Evolutionary conservation across 192 early-diverging fungal species (phyloP).

Genomic region (Rhizophagus prolifer): DNA sequence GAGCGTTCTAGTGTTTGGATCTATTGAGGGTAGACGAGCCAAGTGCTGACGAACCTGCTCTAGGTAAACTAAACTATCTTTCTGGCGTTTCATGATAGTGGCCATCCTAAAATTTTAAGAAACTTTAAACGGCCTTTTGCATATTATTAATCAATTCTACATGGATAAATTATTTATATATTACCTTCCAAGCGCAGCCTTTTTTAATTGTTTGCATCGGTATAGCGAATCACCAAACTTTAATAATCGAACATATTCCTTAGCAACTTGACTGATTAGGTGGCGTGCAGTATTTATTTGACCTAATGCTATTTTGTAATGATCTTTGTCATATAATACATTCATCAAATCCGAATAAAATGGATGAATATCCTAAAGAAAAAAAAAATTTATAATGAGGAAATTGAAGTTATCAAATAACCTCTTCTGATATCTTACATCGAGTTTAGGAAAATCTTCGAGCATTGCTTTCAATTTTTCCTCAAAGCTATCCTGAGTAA

Average conservation of each 20-base stretch:
- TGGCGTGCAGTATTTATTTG: constrained; percentile 98
- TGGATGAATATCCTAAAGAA: constrained; percentile 91
- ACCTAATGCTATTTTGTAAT: constrained; percentile 98
- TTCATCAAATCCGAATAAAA: constrained; percentile 99
- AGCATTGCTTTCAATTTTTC: constrained; percentile 94
- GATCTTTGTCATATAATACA: constrained; percentile 99
- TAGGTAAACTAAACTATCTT: constrained; percentile 93
- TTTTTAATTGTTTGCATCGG: constrained; percentile 98
- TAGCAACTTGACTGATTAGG: constrained; percentile 94
- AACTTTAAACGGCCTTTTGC: background rate
- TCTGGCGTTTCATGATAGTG: constrained; percentile 98
- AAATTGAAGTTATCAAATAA: background rate
- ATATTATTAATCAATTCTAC: background rate
- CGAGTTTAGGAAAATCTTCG: constrained; percentile 95
- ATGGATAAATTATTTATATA: background rate
- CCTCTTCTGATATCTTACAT: constrained; percentile 55
- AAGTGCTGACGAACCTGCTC: constrained; percentile 99
- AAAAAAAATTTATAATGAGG: background rate
- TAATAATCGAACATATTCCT: constrained; percentile 94
- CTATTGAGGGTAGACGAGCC: constrained; percentile 96
- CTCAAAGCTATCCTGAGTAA: constrained; percentile 95
- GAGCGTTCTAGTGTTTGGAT: constrained; percentile 99
- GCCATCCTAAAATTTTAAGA: constrained; percentile 80
- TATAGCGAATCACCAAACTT: constrained; percentile 99
- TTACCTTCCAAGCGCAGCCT: constrained; percentile 88